phyloP scores from a whole-genome alignment of 2,329 filamentous ascomycete species.

The Drechmeria coniospora region DNA sequence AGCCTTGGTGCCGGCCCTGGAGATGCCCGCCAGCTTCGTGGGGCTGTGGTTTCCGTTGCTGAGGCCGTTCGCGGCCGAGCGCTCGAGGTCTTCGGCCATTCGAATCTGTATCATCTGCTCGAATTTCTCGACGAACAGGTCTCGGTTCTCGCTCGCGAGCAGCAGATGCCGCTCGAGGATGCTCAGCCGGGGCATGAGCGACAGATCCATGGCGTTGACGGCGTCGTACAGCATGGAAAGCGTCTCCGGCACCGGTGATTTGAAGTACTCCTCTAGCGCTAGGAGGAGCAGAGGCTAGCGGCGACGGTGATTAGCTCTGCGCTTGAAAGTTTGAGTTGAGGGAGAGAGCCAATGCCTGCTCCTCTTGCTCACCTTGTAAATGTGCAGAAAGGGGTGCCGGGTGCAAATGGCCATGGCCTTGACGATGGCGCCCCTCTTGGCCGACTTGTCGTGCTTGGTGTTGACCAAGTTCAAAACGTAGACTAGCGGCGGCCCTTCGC shows the following conservation, averaged over 20 bases:
- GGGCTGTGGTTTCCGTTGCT: conserved; percentile 32
- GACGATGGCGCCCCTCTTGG: conserved; percentile 84
- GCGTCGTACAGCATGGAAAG: conserved; percentile 78
- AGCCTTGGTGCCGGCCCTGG: conserved; percentile 46
- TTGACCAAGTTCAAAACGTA: conserved; percentile 97
- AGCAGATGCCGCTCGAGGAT: conserved; percentile 72
- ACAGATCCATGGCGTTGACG: conserved; percentile 93
- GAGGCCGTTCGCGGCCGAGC: conserved; percentile 20
- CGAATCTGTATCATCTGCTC: conserved; percentile 83
- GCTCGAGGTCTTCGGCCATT: conserved; percentile 47
- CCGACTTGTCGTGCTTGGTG: conserved; percentile 88
- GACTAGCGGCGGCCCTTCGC: conserved; percentile 79
- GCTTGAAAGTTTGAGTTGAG: neutral
- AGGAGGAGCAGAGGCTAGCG: conserved; percentile 67
- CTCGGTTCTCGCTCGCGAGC: conserved; percentile 82
- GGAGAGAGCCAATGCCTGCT: neutral
- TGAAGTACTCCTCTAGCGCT: conserved; percentile 93
- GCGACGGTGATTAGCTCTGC: conserved; percentile 5
- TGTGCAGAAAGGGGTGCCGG: conserved; percentile 90
- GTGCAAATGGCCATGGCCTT: conserved; percentile 99
- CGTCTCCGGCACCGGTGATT: conserved; percentile 75
- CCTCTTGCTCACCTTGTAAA: conserved; percentile 63
- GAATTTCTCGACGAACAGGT: conserved; percentile 96
- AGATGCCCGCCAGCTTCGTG: conserved; percentile 31
- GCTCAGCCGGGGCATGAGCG: conserved; percentile 75